These are phyloP conservation scores for Scleroderma bovista DNA, from an alignment of 768 basidiomycete species.

Conservation along the genomic window DNA sequence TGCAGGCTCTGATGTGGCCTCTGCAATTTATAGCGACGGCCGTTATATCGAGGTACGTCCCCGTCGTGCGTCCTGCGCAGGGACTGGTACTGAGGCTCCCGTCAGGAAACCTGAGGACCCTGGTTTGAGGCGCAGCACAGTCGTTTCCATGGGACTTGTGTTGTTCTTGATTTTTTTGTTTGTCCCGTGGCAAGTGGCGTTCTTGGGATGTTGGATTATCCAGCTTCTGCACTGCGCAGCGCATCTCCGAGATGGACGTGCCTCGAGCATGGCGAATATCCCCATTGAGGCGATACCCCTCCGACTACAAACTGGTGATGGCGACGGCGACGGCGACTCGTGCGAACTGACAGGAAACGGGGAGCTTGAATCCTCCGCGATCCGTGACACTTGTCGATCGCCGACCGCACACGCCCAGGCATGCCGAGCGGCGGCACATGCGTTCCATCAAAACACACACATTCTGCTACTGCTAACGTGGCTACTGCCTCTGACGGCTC, in stretches of 20 bases:
- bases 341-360: background rate
- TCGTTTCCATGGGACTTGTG: conserved; percentile 57
- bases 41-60: conserved; percentile 15
- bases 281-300: conserved; percentile 22
- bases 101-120: conserved; percentile 27
- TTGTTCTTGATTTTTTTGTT: conserved; percentile 63
- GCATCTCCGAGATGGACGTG: conserved; percentile 7
- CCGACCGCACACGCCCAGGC: background rate
- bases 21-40: conserved; percentile 18
- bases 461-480: conserved; percentile 73
- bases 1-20: conserved; percentile 45
- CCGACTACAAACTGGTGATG: background rate
- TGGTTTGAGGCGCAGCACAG: conserved; percentile 40
- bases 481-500: conserved; percentile 71
- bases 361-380: background rate
- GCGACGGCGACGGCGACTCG: background rate
- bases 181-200: conserved; percentile 92
- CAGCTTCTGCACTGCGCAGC: conserved; percentile 64
- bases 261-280: conserved; percentile 18
- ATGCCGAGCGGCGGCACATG: conserved; percentile 14
- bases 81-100: background rate
- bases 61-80: no score
- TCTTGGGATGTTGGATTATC: conserved; percentile 76
- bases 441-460: conserved; percentile 51
- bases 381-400: background rate